phyloP scores from a whole-genome alignment of 805 yeast species.

The Kregervanrija delftensis region DNA sequence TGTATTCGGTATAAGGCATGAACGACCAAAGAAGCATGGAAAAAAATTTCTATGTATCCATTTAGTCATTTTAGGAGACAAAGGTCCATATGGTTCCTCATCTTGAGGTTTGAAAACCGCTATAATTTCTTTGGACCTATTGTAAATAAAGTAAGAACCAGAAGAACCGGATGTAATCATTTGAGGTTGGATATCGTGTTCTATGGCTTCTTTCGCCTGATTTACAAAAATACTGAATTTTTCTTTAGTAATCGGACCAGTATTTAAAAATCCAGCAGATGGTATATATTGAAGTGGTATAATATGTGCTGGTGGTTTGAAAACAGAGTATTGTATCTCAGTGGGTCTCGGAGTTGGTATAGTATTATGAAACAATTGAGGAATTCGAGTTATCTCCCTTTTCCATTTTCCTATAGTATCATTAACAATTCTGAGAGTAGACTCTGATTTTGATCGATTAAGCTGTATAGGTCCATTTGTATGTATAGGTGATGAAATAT shows the following conservation, averaged over 20 bases:
- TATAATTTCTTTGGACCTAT: conserved; percentile 29
- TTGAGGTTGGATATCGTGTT: conserved; percentile 35
- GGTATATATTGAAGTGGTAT: conserved; percentile 25
- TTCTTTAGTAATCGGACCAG: conserved; percentile 21
- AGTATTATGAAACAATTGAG: conserved; percentile 9
- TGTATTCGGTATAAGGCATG: conserved; percentile 64
- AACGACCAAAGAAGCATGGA: conserved; percentile 71
- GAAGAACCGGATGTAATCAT: conserved; percentile 62
- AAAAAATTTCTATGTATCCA: conserved; percentile 71
- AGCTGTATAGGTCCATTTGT: not conserved
- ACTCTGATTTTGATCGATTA: conserved; percentile 3
- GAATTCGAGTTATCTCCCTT: conserved; percentile 11
- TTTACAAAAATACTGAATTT: conserved; percentile 36
- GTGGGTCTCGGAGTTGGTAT: conserved; percentile 19
- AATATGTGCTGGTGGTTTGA: conserved; percentile 33
- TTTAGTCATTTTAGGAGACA: conserved; percentile 74
- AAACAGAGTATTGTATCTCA: conserved; percentile 51
- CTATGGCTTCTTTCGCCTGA: conserved; percentile 41
- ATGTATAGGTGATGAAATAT: not conserved
- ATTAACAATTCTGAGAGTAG: conserved; percentile 6
- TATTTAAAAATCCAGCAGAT: conserved; percentile 14
- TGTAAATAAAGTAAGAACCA: conserved; percentile 58
- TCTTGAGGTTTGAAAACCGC: conserved; percentile 76
- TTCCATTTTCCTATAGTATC: conserved; percentile 13
- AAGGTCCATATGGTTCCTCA: conserved; percentile 75